Evolutionary conservation across 768 basidiomycete species (phyloP).

Genomic region (Sporobolomyces roseus): DNA sequence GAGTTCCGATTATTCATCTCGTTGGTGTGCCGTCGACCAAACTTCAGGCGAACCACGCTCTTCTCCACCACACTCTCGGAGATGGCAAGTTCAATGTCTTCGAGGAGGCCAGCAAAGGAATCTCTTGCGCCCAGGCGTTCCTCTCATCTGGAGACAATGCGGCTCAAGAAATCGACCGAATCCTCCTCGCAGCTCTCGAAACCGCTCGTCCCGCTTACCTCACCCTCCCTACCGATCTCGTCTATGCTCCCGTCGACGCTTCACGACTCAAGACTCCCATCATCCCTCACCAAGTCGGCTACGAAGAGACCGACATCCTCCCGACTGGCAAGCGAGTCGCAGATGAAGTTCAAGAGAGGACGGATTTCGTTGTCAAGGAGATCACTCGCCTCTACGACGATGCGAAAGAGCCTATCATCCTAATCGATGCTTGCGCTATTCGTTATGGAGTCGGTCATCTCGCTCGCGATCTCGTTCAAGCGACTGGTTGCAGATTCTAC

Average conservation of each 20-base stretch:
- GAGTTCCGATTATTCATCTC: conserved; percentile 83
- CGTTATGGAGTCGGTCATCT: conserved; percentile 67
- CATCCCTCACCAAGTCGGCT: conserved; percentile 5
- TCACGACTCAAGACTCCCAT: conserved; percentile 31
- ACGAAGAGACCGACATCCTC: conserved; percentile 10
- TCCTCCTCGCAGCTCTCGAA: conserved; percentile 57
- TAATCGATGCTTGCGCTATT: conserved; percentile 70
- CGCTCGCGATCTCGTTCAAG: conserved; percentile 60
- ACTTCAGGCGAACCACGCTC: conserved; percentile 66
- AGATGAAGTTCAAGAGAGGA: conserved; percentile 46
- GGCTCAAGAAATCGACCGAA: conserved; percentile 69
- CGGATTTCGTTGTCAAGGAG: conserved; percentile 67
- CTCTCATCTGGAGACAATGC: conserved; percentile 59
- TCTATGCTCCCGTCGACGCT: conserved; percentile 51
- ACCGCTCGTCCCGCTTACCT: conserved; percentile 79
- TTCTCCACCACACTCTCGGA: conserved; percentile 85
- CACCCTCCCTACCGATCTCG: conserved; percentile 77
- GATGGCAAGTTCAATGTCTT: conserved; percentile 82
- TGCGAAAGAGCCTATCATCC: conserved; percentile 63
- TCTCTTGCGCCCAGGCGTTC: conserved; percentile 65
- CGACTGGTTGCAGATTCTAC: conserved; percentile 57
- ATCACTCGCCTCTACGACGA: conserved; percentile 64
- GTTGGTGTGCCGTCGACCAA: conserved; percentile 73
- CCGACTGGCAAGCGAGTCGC: conserved; percentile 36
- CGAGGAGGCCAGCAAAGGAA: conserved; percentile 65